Evolutionary conservation across 1,139 yeast species (phyloP).

Genomic region (Hyphopichia fennica): DNA sequence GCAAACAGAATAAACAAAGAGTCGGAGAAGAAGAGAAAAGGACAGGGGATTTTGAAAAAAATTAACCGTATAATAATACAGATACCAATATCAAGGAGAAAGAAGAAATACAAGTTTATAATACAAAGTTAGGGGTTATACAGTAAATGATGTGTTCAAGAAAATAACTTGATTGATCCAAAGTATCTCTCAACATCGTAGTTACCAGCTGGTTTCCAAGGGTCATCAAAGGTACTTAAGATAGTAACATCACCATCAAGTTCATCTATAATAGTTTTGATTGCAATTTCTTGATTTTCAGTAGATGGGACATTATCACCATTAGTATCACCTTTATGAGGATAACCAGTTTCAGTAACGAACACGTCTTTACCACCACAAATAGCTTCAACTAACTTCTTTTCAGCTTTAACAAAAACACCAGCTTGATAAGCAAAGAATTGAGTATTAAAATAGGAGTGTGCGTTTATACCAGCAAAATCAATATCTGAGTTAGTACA

Average conservation of each 20-base stretch:
- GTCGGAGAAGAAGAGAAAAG: background rate
- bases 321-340: constrained; percentile 67
- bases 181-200: constrained; percentile 85
- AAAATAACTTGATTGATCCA: constrained; percentile 58
- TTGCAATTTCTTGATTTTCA: constrained; percentile 71
- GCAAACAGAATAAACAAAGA: background rate
- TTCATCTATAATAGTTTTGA: constrained; percentile 56
- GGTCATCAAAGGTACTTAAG: constrained; percentile 74
- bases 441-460: constrained; percentile 73
- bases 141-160: constrained; percentile 7
- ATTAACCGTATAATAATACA: background rate
- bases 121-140: background rate
- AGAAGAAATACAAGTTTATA: background rate
- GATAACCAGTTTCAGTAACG: constrained; percentile 89
- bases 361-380: constrained; percentile 53
- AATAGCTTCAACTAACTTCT: constrained; percentile 47
- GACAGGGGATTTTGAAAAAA: background rate
- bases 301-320: constrained; percentile 73
- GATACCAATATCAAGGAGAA: no score
- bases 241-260: constrained; percentile 65
- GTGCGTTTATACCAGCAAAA: constrained; percentile 82
- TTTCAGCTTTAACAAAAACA: constrained; percentile 64
- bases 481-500: constrained; percentile 71
- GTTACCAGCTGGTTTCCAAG: constrained; percentile 86
- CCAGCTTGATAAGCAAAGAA: constrained; percentile 71